These are phyloP conservation scores for Phytophthora pistaciae DNA, from an alignment of 352 stramenopile genomes.

Conservation along the genomic window DNA sequence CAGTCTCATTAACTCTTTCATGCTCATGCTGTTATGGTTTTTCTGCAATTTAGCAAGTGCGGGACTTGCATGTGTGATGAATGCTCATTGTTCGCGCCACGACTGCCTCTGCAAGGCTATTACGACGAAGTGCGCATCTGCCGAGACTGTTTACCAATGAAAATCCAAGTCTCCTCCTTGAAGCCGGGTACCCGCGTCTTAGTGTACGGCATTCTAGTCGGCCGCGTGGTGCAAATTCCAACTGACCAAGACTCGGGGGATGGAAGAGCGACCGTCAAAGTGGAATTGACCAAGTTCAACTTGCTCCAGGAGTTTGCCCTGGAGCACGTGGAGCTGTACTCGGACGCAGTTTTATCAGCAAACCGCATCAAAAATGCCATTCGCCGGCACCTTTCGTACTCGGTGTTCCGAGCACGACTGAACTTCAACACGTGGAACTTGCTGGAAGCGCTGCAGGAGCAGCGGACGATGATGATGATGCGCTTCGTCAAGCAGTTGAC, in stretches of 20 bases:
- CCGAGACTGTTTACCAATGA: conserved; percentile 69
- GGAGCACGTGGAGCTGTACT: conserved; percentile 71
- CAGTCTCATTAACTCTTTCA: too few relatives aligned
- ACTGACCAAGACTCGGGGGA: conserved; percentile 50
- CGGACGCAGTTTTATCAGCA: conserved; percentile 66
- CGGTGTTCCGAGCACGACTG: conserved; percentile 71
- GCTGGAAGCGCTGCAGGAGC: conserved; percentile 72
- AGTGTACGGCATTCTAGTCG: conserved; percentile 62
- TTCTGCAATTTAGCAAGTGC: conserved; percentile 50
- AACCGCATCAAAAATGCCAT: conserved; percentile 82
- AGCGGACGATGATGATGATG: conserved; percentile 78
- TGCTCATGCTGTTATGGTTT: too few relatives aligned
- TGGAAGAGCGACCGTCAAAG: conserved; percentile 53
- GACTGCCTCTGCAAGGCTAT: conserved; percentile 77
- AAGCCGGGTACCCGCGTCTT: conserved; percentile 64
- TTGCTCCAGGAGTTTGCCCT: conserved; percentile 47
- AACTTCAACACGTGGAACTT: conserved; percentile 83
- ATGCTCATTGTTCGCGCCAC: conserved; percentile 67
- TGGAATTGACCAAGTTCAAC: conserved; percentile 44
- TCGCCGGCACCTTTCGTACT: conserved; percentile 63
- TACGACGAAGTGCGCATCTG: conserved; percentile 77
- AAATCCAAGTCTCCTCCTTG: conserved; percentile 59
- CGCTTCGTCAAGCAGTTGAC: conserved; percentile 74
- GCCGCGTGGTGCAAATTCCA: conserved; percentile 53
- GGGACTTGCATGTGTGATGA: conserved; percentile 78